These are phyloP conservation scores for Pogostemon cablin DNA, from an alignment of 257 asterid species.

Conservation along the genomic window DNA sequence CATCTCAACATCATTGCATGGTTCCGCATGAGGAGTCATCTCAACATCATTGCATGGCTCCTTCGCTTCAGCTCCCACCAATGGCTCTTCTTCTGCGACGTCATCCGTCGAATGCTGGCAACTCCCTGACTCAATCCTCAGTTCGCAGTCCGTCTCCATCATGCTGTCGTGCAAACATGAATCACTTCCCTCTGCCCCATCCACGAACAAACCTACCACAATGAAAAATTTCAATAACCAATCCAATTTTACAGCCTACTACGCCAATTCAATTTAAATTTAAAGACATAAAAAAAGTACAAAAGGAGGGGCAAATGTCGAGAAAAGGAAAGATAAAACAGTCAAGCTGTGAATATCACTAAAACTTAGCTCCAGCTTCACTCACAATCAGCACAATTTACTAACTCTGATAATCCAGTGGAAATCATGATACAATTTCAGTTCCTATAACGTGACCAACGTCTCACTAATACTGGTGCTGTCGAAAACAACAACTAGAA, in stretches of 20 bases:
- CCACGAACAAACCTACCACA: conserved; percentile 32
- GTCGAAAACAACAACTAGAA: background rate
- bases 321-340: background rate
- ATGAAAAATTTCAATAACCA: conserved; percentile 25
- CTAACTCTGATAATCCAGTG: background rate
- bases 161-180: conserved; percentile 41
- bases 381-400: conserved; percentile 13
- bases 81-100: conserved; percentile 38
- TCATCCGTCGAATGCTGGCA: conserved; percentile 36
- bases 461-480: conserved; percentile 5
- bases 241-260: conserved; percentile 21
- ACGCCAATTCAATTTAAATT: conserved; percentile 26
- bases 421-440: background rate
- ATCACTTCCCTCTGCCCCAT: conserved; percentile 47
- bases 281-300: background rate
- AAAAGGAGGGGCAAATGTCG: background rate
- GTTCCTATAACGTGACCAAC: conserved; percentile 25
- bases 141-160: conserved; percentile 43
- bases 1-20: conserved; percentile 27
- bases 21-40: conserved; percentile 31
- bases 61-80: conserved; percentile 40
- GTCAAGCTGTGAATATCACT: background rate
- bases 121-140: conserved; percentile 40
- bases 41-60: conserved; percentile 32
- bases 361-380: conserved; percentile 22